phyloP scores from a whole-genome alignment of 2,329 filamentous ascomycete species.

The Penicillium corylophilum region DNA sequence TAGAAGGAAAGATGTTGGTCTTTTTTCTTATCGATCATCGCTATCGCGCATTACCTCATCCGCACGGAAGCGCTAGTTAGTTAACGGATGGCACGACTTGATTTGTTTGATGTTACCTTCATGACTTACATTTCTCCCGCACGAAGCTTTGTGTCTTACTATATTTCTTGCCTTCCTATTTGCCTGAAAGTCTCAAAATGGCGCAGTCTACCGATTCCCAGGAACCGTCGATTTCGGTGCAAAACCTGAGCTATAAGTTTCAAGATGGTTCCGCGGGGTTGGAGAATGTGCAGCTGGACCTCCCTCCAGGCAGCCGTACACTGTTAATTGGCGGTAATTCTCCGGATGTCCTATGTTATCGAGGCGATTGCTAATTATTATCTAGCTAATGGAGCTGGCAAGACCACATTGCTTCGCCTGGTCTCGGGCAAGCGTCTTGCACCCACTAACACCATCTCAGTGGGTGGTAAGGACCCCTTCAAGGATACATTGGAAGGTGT shows the following conservation, averaged over 20 bases:
- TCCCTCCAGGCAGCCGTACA: conserved; percentile 81
- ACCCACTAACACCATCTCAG: conserved; percentile 68
- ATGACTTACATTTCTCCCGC: background rate
- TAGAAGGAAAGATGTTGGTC: conserved; percentile 5
- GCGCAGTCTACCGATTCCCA: conserved; percentile 10
- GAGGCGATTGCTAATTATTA: background rate
- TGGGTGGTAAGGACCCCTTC: conserved; percentile 89
- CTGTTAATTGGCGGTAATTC: conserved; percentile 77
- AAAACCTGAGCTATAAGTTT: conserved; percentile 81
- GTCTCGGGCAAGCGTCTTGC: conserved; percentile 93
- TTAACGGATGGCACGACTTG: background rate
- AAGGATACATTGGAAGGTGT: conserved; percentile 86
- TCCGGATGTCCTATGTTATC: background rate
- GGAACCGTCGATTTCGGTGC: conserved; percentile 67
- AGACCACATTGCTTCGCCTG: conserved; percentile 92
- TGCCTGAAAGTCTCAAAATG: conserved; percentile 14
- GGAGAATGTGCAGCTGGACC: conserved; percentile 67
- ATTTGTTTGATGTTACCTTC: background rate
- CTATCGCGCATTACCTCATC: conserved; percentile 20
- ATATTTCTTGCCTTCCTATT: background rate
- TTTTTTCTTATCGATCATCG: conserved; percentile 13
- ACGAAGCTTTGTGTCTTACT: background rate
- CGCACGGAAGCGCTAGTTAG: background rate
- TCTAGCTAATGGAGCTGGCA: conserved; percentile 86
- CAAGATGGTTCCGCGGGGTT: conserved; percentile 81